phyloP scores from a whole-genome alignment of 2,329 filamentous ascomycete genomes.

The Beauveria sp. region DNA sequence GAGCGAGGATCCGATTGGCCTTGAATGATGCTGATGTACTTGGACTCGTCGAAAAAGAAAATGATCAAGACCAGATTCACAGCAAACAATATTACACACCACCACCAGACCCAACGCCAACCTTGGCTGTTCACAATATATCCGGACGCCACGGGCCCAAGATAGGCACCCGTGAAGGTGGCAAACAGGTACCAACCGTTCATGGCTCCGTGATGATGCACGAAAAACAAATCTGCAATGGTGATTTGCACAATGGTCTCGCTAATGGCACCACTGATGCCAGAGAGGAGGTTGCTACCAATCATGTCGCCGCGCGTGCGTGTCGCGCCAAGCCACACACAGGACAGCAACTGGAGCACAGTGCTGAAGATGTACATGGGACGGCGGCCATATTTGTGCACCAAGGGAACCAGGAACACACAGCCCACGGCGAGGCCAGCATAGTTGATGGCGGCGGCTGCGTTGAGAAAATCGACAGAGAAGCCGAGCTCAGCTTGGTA shows the following conservation, averaged over 20 bases:
- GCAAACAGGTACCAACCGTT: slow-evolving; percentile 37
- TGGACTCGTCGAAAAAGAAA: slow-evolving; percentile 29
- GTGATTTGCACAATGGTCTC: slow-evolving; percentile 33
- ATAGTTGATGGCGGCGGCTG: slow-evolving; percentile 11
- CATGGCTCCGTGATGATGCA: slow-evolving; percentile 29
- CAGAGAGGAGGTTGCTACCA: slow-evolving; percentile 29
- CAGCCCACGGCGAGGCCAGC: slow-evolving; percentile 16
- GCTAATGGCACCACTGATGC: slow-evolving; percentile 30
- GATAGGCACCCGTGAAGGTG: slow-evolving; percentile 22
- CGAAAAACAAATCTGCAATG: slow-evolving; percentile 25
- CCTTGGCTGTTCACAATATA: slow-evolving; percentile 18
- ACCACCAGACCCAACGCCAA: slow-evolving; percentile 34
- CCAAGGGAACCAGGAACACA: slow-evolving; percentile 17
- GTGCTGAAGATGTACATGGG: slow-evolving; percentile 27
- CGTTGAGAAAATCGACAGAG: slow-evolving; percentile 8
- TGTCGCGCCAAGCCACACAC: slow-evolving; percentile 31
- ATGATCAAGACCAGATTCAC: slow-evolving; percentile 15
- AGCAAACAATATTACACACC: slow-evolving; percentile 17
- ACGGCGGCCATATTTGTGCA: slow-evolving; percentile 18
- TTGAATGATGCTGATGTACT: slow-evolving; percentile 15
- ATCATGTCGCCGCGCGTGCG: slow-evolving; percentile 36
- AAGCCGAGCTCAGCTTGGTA: slow-evolving; percentile 6
- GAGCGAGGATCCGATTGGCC: not conserved
- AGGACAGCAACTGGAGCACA: slow-evolving; percentile 26
- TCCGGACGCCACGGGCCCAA: slow-evolving; percentile 24